phyloP scores from a whole-genome alignment of 2,329 filamentous ascomycete genomes.

The Trichoderma atroviride region DNA sequence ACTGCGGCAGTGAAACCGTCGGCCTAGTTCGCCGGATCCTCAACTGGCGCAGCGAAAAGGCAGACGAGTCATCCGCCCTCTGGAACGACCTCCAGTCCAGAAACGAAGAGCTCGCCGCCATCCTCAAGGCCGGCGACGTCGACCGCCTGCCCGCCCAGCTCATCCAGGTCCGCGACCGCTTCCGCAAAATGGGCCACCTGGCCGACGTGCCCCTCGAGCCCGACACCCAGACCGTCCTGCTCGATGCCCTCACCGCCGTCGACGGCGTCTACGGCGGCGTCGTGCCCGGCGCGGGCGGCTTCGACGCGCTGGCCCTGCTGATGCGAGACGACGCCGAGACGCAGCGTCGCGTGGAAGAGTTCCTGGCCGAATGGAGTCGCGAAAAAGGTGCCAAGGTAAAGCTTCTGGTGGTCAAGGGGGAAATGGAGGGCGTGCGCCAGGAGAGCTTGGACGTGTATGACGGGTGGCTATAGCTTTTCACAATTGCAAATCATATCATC shows the following conservation, averaged over 20 bases:
- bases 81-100: slow-evolving; percentile 75
- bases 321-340: slow-evolving; percentile 73
- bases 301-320: slow-evolving; percentile 83
- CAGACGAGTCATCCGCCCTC: slow-evolving; percentile 64
- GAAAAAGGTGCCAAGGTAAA: slow-evolving; percentile 65
- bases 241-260: slow-evolving; percentile 73
- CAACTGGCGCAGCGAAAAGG: slow-evolving; percentile 71
- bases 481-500: background rate
- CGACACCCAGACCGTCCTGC: slow-evolving; percentile 75
- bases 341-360: slow-evolving; percentile 58
- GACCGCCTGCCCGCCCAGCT: slow-evolving; percentile 51
- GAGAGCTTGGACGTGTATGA: slow-evolving; percentile 51
- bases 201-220: slow-evolving; percentile 90
- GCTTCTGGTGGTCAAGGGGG: slow-evolving; percentile 69
- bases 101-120: slow-evolving; percentile 71
- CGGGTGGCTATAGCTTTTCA: slow-evolving; percentile 45
- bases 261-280: slow-evolving; percentile 87
- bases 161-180: slow-evolving; percentile 59
- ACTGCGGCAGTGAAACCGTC: slow-evolving; percentile 90
- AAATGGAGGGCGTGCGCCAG: slow-evolving; percentile 65
- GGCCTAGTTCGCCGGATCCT: slow-evolving; percentile 94
- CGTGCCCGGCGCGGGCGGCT: slow-evolving; percentile 91
- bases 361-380: slow-evolving; percentile 67
- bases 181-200: slow-evolving; percentile 73
- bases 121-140: slow-evolving; percentile 57